phyloP scores from a whole-genome alignment of 257 asterid genomes.

The Solanum bulbocastanum region DNA sequence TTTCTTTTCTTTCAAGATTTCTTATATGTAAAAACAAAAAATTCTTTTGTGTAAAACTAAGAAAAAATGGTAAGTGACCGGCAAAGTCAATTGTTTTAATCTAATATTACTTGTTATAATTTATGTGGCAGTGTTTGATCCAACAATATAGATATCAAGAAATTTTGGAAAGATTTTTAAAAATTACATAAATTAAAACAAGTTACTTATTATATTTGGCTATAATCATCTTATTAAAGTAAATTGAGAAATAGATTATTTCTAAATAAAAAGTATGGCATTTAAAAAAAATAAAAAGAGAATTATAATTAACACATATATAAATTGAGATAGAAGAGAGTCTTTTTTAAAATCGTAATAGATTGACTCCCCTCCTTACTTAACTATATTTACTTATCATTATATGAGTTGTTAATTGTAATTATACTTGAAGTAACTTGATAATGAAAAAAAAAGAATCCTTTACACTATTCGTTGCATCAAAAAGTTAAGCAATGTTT shows the following conservation, averaged over 20 bases:
- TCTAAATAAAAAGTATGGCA: background rate
- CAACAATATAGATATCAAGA: background rate
- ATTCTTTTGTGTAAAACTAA: no score
- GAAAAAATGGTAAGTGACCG: no score
- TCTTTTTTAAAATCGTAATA: background rate
- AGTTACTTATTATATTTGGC: background rate
- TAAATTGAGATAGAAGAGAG: background rate
- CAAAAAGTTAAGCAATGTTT: constrained; percentile 11
- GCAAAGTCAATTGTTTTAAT: no score
- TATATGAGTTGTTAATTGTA: background rate
- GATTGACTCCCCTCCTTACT: background rate
- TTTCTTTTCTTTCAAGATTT: no score
- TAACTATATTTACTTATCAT: background rate
- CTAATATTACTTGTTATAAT: background rate
- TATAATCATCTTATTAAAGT: background rate
- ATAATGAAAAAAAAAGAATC: background rate
- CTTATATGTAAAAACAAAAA: no score
- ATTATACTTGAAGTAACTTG: background rate
- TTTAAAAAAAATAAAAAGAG: background rate
- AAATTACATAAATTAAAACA: background rate
- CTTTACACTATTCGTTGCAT: background rate
- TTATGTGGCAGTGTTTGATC: background rate
- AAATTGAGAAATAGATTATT: background rate
- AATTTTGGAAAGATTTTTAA: no score
- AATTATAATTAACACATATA: background rate